Evolutionary conservation across 768 basidiomycete genomes (phyloP).

Genomic region (Tulasnella sp.): DNA sequence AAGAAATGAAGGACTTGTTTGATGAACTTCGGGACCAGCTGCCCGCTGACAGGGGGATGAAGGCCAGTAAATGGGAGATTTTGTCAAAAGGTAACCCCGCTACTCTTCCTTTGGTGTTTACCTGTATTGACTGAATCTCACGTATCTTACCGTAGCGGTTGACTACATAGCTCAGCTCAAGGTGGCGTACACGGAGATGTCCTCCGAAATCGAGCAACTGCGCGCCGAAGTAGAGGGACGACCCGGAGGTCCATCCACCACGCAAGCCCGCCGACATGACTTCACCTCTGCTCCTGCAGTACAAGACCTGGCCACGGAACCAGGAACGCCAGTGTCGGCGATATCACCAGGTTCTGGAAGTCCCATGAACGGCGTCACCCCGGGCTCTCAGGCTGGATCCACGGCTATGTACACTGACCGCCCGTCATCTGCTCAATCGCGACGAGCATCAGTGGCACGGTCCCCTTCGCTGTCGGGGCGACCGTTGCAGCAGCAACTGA

Average conservation of each 20-base stretch:
- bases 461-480: no score
- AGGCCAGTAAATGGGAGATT: slow-evolving; percentile 99
- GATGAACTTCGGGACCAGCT: slow-evolving; percentile 91
- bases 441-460: no score
- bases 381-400: no score
- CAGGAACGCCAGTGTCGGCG: no score
- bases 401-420: no score
- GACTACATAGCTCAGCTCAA: slow-evolving; percentile 79
- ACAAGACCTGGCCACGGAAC: no score
- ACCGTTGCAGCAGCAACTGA: no score
- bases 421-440: no score
- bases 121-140: slow-evolving; percentile 15
- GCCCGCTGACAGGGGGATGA: slow-evolving; percentile 87
- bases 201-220: slow-evolving; percentile 11
- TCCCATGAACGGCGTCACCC: no score
- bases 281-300: no score
- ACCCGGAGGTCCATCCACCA: neutral
- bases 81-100: slow-evolving; percentile 69
- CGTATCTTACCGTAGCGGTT: slow-evolving; percentile 47
- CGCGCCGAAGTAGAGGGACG: slow-evolving; percentile 3
- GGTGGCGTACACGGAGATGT: slow-evolving; percentile 19
- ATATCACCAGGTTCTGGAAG: no score
- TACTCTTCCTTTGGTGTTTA: slow-evolving; percentile 4
- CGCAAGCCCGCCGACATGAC: no score
- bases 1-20: slow-evolving; percentile 98